These are phyloP conservation scores for Candida dajiaensis DNA, from an alignment of 805 yeast genomes.

Conservation along the genomic window DNA sequence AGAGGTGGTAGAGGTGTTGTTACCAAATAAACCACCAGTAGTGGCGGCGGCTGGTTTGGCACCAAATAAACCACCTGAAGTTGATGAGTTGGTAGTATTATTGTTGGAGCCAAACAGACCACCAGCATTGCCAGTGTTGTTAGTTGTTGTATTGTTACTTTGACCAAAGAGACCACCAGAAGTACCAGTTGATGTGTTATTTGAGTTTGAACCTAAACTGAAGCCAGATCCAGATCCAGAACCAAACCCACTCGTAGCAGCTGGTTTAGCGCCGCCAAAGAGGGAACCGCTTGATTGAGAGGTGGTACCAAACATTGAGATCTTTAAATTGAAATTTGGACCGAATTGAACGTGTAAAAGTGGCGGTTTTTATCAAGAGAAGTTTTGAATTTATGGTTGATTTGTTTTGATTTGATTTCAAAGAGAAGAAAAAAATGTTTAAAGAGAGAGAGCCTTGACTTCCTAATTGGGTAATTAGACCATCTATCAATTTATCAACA, in stretches of 20 bases:
- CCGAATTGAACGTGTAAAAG: background rate
- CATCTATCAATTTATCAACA: too few species aligned
- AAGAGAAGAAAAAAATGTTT: too few species aligned
- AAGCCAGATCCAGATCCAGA: slow-evolving; percentile 1
- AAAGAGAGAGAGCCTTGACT: background rate
- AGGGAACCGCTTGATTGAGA: slow-evolving; percentile 6
- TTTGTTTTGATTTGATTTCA: background rate
- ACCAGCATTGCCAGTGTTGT: slow-evolving; percentile 8
- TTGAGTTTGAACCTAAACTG: slow-evolving; percentile 1
- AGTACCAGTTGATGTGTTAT: slow-evolving; percentile 4
- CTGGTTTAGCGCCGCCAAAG: slow-evolving; percentile 9
- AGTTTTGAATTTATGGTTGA: too few species aligned
- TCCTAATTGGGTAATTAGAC: background rate
- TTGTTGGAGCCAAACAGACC: slow-evolving; percentile 24
- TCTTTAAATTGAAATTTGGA: background rate
- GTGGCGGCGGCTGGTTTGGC: slow-evolving; percentile 11
- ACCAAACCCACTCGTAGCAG: slow-evolving; percentile 7
- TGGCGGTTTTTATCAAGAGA: background rate
- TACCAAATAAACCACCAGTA: slow-evolving; percentile 26
- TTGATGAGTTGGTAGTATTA: slow-evolving; percentile 7
- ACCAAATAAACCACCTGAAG: slow-evolving; percentile 29
- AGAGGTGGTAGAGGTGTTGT: slow-evolving; percentile 4
- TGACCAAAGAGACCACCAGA: slow-evolving; percentile 11
- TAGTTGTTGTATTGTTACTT: background rate
- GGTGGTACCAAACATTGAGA: slow-evolving; percentile 6